Conservation (phyloP, 768 basidiomycete genomes). For the Phanerochaete carnosa region DNA sequence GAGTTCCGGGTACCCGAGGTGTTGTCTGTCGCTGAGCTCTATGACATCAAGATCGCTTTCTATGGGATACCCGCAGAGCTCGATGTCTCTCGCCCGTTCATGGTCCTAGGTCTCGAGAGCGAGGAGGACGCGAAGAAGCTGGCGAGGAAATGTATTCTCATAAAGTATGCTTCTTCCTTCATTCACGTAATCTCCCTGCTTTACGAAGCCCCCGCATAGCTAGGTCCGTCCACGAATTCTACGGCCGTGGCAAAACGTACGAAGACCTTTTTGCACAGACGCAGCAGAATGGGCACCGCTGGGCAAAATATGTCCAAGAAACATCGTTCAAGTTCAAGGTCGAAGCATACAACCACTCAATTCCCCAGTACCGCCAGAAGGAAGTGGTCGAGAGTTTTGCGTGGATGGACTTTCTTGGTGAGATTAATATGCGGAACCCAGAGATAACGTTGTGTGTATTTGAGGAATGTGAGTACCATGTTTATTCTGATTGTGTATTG, state of each 20-base stretch:
- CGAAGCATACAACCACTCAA: slow-evolving; percentile 69
- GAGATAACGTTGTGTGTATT: slow-evolving; percentile 71
- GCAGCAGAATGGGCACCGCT: slow-evolving; percentile 39
- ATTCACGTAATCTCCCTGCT: not conserved
- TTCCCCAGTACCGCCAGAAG: slow-evolving; percentile 62
- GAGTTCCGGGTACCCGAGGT: slow-evolving; percentile 87
- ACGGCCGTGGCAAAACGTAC: slow-evolving; percentile 68
- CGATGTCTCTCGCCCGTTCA: slow-evolving; percentile 65
- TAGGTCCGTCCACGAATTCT: slow-evolving; percentile 78
- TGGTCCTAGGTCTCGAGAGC: slow-evolving; percentile 62
- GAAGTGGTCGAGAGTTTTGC: slow-evolving; percentile 74
- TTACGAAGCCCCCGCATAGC: not conserved
- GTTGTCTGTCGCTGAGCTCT: slow-evolving; percentile 67
- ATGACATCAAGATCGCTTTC: slow-evolving; percentile 59
- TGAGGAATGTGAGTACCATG: slow-evolving; percentile 73
- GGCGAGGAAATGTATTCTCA: slow-evolving; percentile 72
- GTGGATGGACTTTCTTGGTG: slow-evolving; percentile 81
- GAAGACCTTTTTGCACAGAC: slow-evolving; percentile 63
- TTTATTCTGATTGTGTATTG: slow-evolving; percentile 9
- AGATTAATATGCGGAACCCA: slow-evolving; percentile 78
- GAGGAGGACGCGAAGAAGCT: slow-evolving; percentile 76
- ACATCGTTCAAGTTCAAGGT: slow-evolving; percentile 83
- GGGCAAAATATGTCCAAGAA: slow-evolving; percentile 57
- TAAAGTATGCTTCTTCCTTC: slow-evolving; percentile 56
- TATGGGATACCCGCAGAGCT: slow-evolving; percentile 30